Percentiles rank a stretch among this genome's conserved stretches.
phyloP scores from a whole-genome alignment of 805 yeast genomes.

The Danielozyma ontarioensis region DNA sequence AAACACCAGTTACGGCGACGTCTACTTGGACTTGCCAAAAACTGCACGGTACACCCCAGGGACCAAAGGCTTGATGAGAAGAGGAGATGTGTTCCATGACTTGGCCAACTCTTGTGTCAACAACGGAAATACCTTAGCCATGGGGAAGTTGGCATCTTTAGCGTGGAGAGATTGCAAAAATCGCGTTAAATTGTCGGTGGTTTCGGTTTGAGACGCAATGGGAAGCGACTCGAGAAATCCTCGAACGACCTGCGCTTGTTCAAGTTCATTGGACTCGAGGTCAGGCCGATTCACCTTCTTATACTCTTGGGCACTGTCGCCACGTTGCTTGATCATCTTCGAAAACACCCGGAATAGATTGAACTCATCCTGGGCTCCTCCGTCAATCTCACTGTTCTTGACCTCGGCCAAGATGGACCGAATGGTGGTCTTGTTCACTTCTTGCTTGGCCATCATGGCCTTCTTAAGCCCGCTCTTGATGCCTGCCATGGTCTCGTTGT shows the following conservation, averaged over 20 bases:
- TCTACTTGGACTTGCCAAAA: constrained; percentile 5
- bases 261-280: constrained; percentile 47
- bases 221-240: constrained; percentile 37
- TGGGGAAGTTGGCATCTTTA: too few species aligned
- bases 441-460: constrained; percentile 20
- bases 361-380: constrained; percentile 17
- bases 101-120: constrained; percentile 11
- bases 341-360: constrained; percentile 10
- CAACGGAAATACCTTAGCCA: not conserved
- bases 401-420: constrained; percentile 37
- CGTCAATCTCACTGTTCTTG: constrained; percentile 33
- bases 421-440: constrained; percentile 35
- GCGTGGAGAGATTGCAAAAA: too few species aligned
- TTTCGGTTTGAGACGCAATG: constrained; percentile 42
- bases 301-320: constrained; percentile 46
- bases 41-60: constrained; percentile 13
- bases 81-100: constrained; percentile 15
- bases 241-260: constrained; percentile 41
- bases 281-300: constrained; percentile 43
- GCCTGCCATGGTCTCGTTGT: constrained; percentile 16
- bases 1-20: too few species aligned
- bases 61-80: constrained; percentile 12
- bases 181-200: constrained; percentile 22
- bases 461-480: constrained; percentile 18
- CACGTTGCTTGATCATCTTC: constrained; percentile 45